Evolutionary conservation across 129 eudicot genomes (phyloP).

Genomic region (Erigeron canadensis): DNA sequence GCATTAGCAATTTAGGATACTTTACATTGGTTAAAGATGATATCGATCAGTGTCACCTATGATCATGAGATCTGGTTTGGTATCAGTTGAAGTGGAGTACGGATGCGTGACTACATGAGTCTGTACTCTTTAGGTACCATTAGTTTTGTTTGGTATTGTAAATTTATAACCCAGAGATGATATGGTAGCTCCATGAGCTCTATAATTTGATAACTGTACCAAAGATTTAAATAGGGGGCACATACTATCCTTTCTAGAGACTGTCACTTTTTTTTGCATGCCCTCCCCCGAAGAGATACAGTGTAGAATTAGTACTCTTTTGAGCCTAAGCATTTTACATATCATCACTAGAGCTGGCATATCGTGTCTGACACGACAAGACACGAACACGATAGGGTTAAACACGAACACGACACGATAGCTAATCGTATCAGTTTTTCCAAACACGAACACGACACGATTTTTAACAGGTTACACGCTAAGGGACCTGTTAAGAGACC

Average conservation of each 20-base stretch:
- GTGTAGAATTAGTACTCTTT: background rate
- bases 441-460: too few species aligned
- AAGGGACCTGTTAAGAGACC: too few species aligned
- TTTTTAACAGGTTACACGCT: too few species aligned
- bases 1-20: background rate
- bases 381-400: too few species aligned
- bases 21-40: background rate
- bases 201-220: background rate
- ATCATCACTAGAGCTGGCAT: slow-evolving; percentile 16
- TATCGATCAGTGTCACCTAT: background rate
- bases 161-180: background rate
- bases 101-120: background rate
- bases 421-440: too few species aligned
- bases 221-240: background rate
- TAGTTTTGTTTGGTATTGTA: background rate
- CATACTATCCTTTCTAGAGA: background rate
- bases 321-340: background rate
- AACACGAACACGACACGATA: too few species aligned
- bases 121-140: background rate
- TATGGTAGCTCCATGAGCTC: background rate
- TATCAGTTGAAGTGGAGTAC: background rate
- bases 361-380: too few species aligned
- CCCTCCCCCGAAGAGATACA: background rate
- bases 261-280: background rate
- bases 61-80: slow-evolving; percentile 11